These are phyloP conservation scores for Raffaelea deltoideospora DNA, from an alignment of 2,329 filamentous ascomycete species.

Conservation along the genomic window DNA sequence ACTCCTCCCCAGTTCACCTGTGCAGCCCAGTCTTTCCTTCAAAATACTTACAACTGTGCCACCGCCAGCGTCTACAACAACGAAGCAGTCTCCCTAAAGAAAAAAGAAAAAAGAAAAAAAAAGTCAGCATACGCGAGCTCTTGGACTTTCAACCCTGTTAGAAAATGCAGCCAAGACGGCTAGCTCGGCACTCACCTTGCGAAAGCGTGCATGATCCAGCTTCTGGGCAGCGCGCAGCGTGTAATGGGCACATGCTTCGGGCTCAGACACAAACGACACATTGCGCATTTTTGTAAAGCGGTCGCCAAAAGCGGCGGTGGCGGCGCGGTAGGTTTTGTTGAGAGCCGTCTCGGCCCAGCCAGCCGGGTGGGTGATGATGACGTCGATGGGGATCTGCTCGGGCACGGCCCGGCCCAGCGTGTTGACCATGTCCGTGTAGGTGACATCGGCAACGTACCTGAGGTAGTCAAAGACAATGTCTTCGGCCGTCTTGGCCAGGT, in stretches of 20 bases:
- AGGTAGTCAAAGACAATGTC: constrained; percentile 10
- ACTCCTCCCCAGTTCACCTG: background rate
- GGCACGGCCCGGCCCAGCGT: constrained; percentile 1
- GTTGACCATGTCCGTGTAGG: constrained; percentile 5
- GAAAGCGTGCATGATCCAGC: constrained; percentile 8
- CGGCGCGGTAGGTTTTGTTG: constrained; percentile 9
- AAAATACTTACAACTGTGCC: constrained; percentile 10
- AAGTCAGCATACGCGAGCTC: too few species aligned
- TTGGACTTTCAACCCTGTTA: too few species aligned
- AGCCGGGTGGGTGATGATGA: constrained; percentile 10
- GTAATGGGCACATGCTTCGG: constrained; percentile 10
- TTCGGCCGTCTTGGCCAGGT: constrained; percentile 6
- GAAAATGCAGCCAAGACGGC: too few species aligned
- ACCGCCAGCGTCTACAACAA: constrained; percentile 14
- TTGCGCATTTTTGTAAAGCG: constrained; percentile 6
- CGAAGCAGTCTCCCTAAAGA: constrained; percentile 10
- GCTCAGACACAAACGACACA: constrained; percentile 8
- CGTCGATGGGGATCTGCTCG: constrained; percentile 6
- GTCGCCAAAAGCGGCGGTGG: constrained; percentile 4
- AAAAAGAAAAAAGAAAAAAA: background rate
- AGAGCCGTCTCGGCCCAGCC: constrained; percentile 6
- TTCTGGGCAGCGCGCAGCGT: constrained; percentile 11
- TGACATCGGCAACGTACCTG: constrained; percentile 4
- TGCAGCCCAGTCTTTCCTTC: background rate
- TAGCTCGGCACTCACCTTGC: constrained; percentile 6